Percentiles rank a stretch among this genome's conserved stretches.
These are phyloP conservation scores for Azolla pinnata DNA, from an alignment of 75 land plant genomes.

Conservation along the genomic window DNA sequence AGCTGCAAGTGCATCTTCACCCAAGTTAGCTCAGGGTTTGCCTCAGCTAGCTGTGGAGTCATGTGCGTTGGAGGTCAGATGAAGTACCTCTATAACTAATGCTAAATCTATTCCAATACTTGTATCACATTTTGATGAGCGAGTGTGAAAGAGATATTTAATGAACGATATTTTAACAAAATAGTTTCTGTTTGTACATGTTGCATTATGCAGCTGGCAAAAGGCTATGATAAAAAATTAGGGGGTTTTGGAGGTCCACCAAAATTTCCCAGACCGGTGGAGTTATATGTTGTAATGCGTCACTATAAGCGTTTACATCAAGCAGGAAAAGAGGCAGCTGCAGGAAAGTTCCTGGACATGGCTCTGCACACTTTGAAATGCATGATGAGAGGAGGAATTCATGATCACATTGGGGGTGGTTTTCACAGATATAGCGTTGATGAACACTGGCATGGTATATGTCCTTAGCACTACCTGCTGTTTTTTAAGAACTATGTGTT, in stretches of 20 bases:
- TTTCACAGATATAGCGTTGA: slow-evolving; percentile 98
- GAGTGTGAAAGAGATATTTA: no score
- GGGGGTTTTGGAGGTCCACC: slow-evolving; percentile 97
- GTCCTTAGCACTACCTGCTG: not conserved
- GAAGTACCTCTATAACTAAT: not conserved
- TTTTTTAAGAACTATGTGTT: not conserved
- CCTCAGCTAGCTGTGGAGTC: slow-evolving; percentile 40
- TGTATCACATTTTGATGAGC: not conserved
- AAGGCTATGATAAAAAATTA: slow-evolving; percentile 50
- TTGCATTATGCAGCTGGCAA: slow-evolving; percentile 40
- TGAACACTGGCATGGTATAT: slow-evolving; percentile 96
- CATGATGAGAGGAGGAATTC: slow-evolving; percentile 92
- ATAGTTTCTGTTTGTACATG: no score
- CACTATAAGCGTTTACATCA: slow-evolving; percentile 55
- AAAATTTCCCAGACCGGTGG: slow-evolving; percentile 96
- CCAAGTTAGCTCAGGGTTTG: slow-evolving; percentile 46
- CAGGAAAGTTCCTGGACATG: slow-evolving; percentile 51
- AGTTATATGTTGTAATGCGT: slow-evolving; percentile 65
- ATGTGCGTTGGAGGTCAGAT: slow-evolving; percentile 66
- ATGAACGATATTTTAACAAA: no score
- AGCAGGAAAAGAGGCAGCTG: slow-evolving; percentile 39
- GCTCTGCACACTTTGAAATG: slow-evolving; percentile 52
- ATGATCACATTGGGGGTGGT: slow-evolving; percentile 97
- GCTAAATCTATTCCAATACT: not conserved
- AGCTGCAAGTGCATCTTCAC: slow-evolving; percentile 40